Base-by-base conservation (phyloP, 441 rosid genomes). In the Daphne laureola region DNA sequence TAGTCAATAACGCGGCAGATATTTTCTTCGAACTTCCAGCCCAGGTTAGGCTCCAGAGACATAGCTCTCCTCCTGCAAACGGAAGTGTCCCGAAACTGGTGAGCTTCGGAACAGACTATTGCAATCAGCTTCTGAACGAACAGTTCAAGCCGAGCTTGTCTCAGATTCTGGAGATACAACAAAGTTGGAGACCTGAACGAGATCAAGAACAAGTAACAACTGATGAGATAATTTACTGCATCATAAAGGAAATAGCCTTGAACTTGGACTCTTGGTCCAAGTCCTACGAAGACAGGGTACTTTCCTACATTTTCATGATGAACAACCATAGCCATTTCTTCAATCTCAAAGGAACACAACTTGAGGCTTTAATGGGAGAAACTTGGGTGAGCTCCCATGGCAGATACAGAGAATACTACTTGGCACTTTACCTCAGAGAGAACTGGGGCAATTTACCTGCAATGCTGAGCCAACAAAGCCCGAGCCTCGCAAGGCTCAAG, bases 281-380 rank as follows among this genome's bases (percentile, higher is more conserved):
- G 66, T 60, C 73, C 31, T 73, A 72, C 46, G 47, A 57, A 8
- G 76, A 79, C 43, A 51, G 57, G 1, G 14, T 68, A 5, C 71
- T 83, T 35, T 82, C 90, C 48, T 83, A 67, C 66, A 66, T 86
- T 60, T 91, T 83, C 66, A 87, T 91, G 90, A 83, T 86, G 93
- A 87, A 85, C 56, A 91, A 83, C 59, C 96, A 86, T 57, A 40
- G 65, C 58, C 83, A 87, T 62, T 86, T 91, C 67, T 40, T 65
- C 72, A 54, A 58, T 21, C 68, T 91, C 62, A 64, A 65, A 65
- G 87, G 77, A 38, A 83, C 90, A 13, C 43, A 69, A 48, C 73
- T 86, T 12, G 93, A 93, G 18, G 63, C 59, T 36, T 62, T 86
- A 75, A 83, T 91, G 93, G 96, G 96, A 53, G 83, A 79, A 4